Base-by-base conservation (phyloP, 2,329 filamentous ascomycete genomes). In the Myriosclerotinia duriaeana region DNA sequence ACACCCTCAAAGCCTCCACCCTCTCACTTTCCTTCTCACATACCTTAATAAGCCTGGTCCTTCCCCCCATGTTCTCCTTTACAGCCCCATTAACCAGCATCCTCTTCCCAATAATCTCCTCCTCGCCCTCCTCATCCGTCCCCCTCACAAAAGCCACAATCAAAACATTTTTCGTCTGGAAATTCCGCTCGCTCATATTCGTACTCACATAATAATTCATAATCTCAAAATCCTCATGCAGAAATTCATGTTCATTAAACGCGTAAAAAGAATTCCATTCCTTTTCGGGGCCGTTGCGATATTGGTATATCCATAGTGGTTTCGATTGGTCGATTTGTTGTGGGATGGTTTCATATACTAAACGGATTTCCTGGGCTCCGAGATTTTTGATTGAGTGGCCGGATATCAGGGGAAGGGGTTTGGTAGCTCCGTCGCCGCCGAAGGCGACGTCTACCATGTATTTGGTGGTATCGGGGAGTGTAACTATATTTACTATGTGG, bases 161-260 rank as follows among this genome's bases (percentile, higher is more conserved):
- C 30, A 89, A 74, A 46, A 89, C 76, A 3, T 74, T 80, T 65
- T 80, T 78, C 14, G 82, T 84, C 74, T 89, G 89, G 85, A 73
- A 67, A 89, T 77, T 76, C 87, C 86, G 74, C 79, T 83, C 63
- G 81, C 79, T 66, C 84, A 81, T 26, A 88, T 77, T 79, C 54
- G 80, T 80, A 69, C 83, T 85, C 1, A 84, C 85, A 56, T 74
- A 83, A 71, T 79, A 84, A 75, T 85, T 89, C 79, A 89, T 80
- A 7, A 88, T 78, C 46, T 80, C 81, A 72, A 86, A 90, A 76
- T 91, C 88, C 53, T 79, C 76, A 5, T 81, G 82, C 44, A 85
- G 74, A 75, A 89, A 90, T 75, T 90, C 88, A 20, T 83, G 79
- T 68, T 89, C 85, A 2, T 83, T 82, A 75, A 92, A 93, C 68